Evolutionary conservation across 2,329 filamentous ascomycete genomes (phyloP), one percentile per base, ranked within the genome.

Genomic region (Cercospora berteroae): DNA sequence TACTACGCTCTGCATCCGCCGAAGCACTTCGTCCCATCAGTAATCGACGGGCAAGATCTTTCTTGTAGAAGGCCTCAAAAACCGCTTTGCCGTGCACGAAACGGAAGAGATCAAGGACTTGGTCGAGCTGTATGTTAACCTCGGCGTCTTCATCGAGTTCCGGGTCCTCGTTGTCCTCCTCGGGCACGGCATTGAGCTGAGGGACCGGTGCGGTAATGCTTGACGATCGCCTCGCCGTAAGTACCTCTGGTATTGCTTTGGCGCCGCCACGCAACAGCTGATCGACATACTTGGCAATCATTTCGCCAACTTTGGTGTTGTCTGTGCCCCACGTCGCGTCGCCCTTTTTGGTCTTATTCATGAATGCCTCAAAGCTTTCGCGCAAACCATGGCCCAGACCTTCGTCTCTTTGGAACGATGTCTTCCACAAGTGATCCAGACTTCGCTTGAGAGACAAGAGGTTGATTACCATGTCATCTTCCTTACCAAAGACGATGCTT

Each of bases 41-140:
- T 50, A 99, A 82, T 57, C 95, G 87, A 16, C 94, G 87, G 0
- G 96, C 94, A 60, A 99, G 85, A 76, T 98, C 95, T 75, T 95
- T 96, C 83, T 99, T 99, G 86, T 99, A 99, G 78, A 99, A 99
- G 1, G 95, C 94, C 78, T 99, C 95, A 70, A 99, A 99, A 0
- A 97, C 92, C 64, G 96, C 94, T 79, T 99, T 99, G 71, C 95
- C 95, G 76, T 98, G 90, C 36, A 99, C 92, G 78, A 98, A 98
- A 5, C 96, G 88, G 85, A 99, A 99, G 4, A 99, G 84, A 78
- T 98, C 94, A 2, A 99, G 83, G 0, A 92, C 94, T 76, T 96
- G 91, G 74, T 99, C 94, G 10, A 99, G 85, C 77, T 98, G 95
- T 42, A 90, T 88, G 75, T 97, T 93, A 67, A 99, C 87, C 78